phyloP scores from a whole-genome alignment of 257 asterid species.

The Solanum dulcamara region DNA sequence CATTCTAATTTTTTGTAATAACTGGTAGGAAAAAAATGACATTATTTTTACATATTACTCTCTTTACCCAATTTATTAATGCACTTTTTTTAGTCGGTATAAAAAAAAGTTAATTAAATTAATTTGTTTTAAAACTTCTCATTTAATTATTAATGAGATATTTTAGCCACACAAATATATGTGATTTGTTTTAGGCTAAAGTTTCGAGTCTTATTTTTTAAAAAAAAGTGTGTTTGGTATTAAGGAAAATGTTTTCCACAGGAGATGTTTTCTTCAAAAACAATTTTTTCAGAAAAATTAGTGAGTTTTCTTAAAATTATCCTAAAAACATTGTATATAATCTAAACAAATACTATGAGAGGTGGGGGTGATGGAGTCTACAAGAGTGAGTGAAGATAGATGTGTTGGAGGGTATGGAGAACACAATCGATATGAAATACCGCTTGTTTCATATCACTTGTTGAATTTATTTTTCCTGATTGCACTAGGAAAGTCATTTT shows the following conservation, averaged over 20 bases:
- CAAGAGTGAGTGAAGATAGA: neutral
- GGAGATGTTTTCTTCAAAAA: too few relatives aligned
- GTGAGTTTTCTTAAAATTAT: neutral
- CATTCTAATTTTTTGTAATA: neutral
- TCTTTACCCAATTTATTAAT: neutral
- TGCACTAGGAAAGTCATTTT: neutral
- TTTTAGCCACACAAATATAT: neutral
- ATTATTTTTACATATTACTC: neutral
- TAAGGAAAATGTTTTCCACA: too few relatives aligned
- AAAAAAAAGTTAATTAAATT: too few relatives aligned
- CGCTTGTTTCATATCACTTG: accelerated
- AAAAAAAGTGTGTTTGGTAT: neutral
- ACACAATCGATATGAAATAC: neutral
- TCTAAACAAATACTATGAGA: neutral
- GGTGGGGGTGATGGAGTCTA: neutral
- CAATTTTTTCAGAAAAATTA: too few relatives aligned
- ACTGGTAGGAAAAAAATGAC: neutral
- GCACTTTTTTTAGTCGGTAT: neutral
- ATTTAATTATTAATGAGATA: neutral
- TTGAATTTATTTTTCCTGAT: neutral
- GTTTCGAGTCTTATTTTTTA: too few relatives aligned
- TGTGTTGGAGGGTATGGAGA: neutral
- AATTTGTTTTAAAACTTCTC: neutral
- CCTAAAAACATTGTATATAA: neutral
- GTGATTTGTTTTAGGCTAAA: too few relatives aligned